A percentile compares a stretch with the other conserved stretches of the same genome.
These are phyloP conservation scores for Citrus sp. DNA, from an alignment of 345 rosid species.

Conservation along the genomic window DNA sequence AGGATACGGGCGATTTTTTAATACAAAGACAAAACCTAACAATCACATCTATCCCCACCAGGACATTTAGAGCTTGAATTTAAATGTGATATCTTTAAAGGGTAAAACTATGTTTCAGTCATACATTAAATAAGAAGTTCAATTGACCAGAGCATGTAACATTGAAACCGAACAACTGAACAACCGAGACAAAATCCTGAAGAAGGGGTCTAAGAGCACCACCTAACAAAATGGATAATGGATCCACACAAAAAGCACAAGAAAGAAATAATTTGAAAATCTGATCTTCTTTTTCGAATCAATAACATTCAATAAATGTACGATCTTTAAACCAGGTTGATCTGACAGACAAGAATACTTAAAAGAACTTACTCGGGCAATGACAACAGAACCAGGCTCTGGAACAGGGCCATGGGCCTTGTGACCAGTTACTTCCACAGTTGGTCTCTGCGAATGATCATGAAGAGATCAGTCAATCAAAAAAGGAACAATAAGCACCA, in stretches of 20 bases:
- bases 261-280: neutral
- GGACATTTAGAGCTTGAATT: neutral
- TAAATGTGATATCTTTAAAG: neutral
- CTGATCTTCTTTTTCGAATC: neutral
- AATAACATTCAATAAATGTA: neutral
- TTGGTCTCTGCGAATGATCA: constrained; percentile 52
- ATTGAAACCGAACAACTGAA: neutral
- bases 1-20: neutral
- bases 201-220: neutral
- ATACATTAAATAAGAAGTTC: neutral
- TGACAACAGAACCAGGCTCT: constrained; percentile 74
- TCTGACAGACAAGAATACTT: neutral
- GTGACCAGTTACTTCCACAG: constrained; percentile 75
- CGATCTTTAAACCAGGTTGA: neutral
- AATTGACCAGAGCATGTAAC: neutral
- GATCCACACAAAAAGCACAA: neutral
- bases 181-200: neutral
- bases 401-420: constrained; percentile 86
- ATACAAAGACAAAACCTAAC: neutral
- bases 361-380: constrained; percentile 60
- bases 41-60: neutral
- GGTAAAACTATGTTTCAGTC: neutral
- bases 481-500: neutral
- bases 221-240: neutral
- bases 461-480: neutral